These are phyloP conservation scores for Penicillium sp. DNA, from an alignment of 2,329 filamentous ascomycete genomes.

Conservation along the genomic window DNA sequence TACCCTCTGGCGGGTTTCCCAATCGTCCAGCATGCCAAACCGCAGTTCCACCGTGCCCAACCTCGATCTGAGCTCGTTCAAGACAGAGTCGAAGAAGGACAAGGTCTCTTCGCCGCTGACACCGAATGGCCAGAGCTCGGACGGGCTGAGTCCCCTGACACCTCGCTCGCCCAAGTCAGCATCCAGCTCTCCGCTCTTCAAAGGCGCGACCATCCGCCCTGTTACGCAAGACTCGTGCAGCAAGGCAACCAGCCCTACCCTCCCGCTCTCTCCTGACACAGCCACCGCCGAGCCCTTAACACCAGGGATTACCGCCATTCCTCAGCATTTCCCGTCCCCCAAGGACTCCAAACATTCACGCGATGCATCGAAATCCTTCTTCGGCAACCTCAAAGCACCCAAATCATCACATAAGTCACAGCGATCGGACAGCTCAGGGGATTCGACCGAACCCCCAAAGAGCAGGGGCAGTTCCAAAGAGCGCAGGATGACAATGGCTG, in stretches of 20 bases:
- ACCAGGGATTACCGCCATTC: constrained; percentile 48
- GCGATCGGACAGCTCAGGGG: constrained; percentile 41
- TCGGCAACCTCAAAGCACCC: constrained; percentile 49
- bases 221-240: constrained; percentile 39
- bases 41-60: constrained; percentile 39
- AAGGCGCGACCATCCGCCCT: constrained; percentile 43
- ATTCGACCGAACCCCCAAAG: constrained; percentile 38
- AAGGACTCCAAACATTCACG: constrained; percentile 45
- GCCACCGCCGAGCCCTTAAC: constrained; percentile 33
- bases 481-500: constrained; percentile 36
- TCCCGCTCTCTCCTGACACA: constrained; percentile 30
- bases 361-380: constrained; percentile 49
- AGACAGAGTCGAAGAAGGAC: constrained; percentile 28
- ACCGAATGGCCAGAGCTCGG: constrained; percentile 37
- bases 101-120: constrained; percentile 36
- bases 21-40: constrained; percentile 35
- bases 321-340: constrained; percentile 47
- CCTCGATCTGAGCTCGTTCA: constrained; percentile 39
- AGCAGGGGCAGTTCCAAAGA: constrained; percentile 49
- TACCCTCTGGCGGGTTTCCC: neutral
- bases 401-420: constrained; percentile 47
- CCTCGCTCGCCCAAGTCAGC: constrained; percentile 41
- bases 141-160: constrained; percentile 37
- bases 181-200: constrained; percentile 39
- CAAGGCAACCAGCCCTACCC: constrained; percentile 30